Base-by-base conservation (phyloP, 805 yeast genomes). In the Peterozyma xylosa region DNA sequence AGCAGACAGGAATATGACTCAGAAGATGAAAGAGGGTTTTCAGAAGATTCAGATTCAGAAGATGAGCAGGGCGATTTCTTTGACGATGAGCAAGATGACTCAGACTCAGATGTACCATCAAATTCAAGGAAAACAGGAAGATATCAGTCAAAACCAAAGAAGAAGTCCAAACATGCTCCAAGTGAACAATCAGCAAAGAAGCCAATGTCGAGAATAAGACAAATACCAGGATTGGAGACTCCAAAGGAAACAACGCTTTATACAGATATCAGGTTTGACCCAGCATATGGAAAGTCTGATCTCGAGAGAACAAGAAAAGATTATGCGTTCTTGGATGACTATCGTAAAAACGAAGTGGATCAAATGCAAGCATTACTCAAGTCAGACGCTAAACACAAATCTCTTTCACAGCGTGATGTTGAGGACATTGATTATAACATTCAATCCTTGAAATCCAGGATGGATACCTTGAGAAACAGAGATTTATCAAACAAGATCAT, bases 191-290 rank as follows among this genome's bases (percentile, higher is more conserved):
- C 93, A 6, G 68, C 95, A 0, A 88, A 84, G 60, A 74, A 66
- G 50, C 83, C 81, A 14, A 95, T 84, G 0, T 67, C 87, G 0
- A 69, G 71, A 50, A 68, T 87, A 33, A 72, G 98, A 50, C 79
- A 81, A 37, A 80, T 90, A 11, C 91, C 86, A 2, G 93, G 91
- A 0, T 57, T 84, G 38, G 70, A 68, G 40, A 55, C 62, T 18
- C 64, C 66, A 18, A 68, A 60, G 50, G 53, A 60, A 41, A 53
- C 60, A 13, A 68, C 67, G 13, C 62, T 82, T 29, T 82, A 84
- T 58, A 73, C 77, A 40, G 99, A 93, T 65, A 82, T 95, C 32
- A 72, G 99, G 52, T 93, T 93, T 59, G 96, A 93, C 61, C 75
- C 91, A 2, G 89, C 96, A 0, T 78, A 79, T 50, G 98, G 98